phyloP scores from a whole-genome alignment of 768 basidiomycete species.

The Pulveroboletus sp. region DNA sequence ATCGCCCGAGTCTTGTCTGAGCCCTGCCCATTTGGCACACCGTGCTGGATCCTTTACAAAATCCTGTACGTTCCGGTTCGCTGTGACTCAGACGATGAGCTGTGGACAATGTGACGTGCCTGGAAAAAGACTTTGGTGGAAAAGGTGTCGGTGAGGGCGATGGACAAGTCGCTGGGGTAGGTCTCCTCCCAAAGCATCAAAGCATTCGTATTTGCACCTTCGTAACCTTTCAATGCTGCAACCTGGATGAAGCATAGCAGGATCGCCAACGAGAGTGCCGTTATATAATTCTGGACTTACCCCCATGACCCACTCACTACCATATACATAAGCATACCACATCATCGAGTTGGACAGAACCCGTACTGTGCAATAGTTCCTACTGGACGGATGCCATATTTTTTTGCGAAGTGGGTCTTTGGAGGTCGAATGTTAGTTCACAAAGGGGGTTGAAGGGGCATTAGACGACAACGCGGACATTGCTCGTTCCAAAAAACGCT shows the following conservation, averaged over 20 bases:
- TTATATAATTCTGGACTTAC: conserved; percentile 46
- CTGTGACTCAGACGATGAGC: neutral
- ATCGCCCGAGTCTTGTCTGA: conserved; percentile 94
- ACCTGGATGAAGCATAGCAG: conserved; percentile 42
- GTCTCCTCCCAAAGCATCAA: conserved; percentile 85
- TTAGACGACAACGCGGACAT: conserved; percentile 47
- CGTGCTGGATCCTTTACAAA: conserved; percentile 52
- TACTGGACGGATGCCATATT: conserved; percentile 58
- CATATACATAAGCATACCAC: conserved; percentile 3
- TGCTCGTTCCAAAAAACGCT: conserved; percentile 69
- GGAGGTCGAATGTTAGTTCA: neutral
- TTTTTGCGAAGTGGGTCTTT: conserved; percentile 82
- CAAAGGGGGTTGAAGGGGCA: neutral
- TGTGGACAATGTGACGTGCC: conserved; percentile 36
- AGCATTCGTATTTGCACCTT: conserved; percentile 65
- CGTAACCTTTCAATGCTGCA: conserved; percentile 81
- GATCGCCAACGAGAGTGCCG: neutral
- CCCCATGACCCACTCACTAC: conserved; percentile 89
- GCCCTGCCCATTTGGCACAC: conserved; percentile 69
- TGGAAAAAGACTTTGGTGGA: conserved; percentile 83
- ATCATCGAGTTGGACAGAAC: neutral
- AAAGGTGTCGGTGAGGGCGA: conserved; percentile 95
- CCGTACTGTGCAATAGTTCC: conserved; percentile 88
- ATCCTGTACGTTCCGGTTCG: conserved; percentile 40
- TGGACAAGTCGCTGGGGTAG: conserved; percentile 51